Base-by-base conservation (phyloP, 2,329 filamentous ascomycete genomes). In the Trichoderma pleuroti region DNA sequence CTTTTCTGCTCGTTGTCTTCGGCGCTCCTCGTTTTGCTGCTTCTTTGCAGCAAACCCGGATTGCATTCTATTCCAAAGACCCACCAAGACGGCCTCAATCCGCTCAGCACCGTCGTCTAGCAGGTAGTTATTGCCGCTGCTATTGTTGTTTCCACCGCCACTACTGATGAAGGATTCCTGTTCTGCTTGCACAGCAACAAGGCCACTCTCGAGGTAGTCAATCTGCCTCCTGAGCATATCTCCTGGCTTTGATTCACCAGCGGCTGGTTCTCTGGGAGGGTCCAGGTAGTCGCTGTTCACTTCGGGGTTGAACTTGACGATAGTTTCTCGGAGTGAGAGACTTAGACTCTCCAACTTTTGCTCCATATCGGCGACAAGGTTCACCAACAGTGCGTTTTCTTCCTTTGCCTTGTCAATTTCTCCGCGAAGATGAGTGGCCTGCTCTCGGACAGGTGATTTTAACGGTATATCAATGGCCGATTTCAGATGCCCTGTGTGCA, bases 301-400 rank as follows among this genome's bases (percentile, higher is more conserved):
- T 18, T 82, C 82, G 2, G 90, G 89, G 76, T 91, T 89, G 71
- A 87, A 86, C 63, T 85, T 84, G 14, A 92, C 82, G 74, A 95
- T 88, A 71, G 92, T 86, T 60, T 91, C 86, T 71, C 91, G 86
- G 21, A 96, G 77, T 18, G 88, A 87, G 68, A 84, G 83, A 77
- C 92, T 95, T 56, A 95, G 81, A 36, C 86, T 85, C 75, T 92
- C 90, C 34, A 97, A 80, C 72, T 87, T 91, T 70, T 86, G 68
- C 46, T 68, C 71, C 71, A 68, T 72, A 11, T 71, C 68, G 14
- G 69, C 46, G 18, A 72, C 64, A 18, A 64, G 39, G 12, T 64
- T 69, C 34, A 71, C 60, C 10, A 85, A 76, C 49, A 81, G 77
- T 4, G 76, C 74, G 64, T 85, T 86, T 71, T 86, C 84, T 59